phyloP scores from a whole-genome alignment of 2,329 filamentous ascomycete genomes.

The Beauveria medogensis region DNA sequence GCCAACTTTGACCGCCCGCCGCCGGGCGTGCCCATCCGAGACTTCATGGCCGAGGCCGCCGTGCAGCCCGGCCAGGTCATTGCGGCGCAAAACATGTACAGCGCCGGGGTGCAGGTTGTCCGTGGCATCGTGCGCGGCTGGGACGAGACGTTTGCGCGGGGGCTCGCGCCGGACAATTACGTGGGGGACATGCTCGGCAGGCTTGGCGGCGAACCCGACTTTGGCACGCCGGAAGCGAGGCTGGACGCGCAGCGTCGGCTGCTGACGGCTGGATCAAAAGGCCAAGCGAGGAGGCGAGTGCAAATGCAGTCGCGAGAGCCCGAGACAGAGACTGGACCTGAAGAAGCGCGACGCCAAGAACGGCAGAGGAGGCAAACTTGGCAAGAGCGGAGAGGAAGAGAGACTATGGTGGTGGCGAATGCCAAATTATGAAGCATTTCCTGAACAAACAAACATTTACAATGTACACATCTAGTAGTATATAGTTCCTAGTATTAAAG shows the following conservation, averaged over 20 bases:
- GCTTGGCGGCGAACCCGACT: slow-evolving; percentile 57
- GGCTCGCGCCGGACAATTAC: slow-evolving; percentile 55
- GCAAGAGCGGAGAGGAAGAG: not conserved
- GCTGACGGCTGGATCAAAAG: not conserved
- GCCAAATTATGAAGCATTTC: not conserved
- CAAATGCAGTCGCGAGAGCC: not conserved
- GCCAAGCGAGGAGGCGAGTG: not conserved
- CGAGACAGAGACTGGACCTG: not conserved
- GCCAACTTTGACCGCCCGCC: slow-evolving; percentile 67
- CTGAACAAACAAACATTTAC: not conserved
- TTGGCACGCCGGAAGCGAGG: slow-evolving; percentile 33
- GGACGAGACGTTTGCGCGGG: slow-evolving; percentile 48
- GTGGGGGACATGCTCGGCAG: slow-evolving; percentile 65
- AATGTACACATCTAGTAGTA: not conserved
- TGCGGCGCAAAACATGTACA: slow-evolving; percentile 58
- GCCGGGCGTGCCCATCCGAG: slow-evolving; percentile 43
- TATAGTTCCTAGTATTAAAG: not conserved
- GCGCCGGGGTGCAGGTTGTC: slow-evolving; percentile 57
- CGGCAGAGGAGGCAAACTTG: not conserved
- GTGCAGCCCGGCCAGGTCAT: slow-evolving; percentile 56
- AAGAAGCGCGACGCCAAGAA: not conserved
- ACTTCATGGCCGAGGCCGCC: slow-evolving; percentile 47
- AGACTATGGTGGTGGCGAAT: not conserved
- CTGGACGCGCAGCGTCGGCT: not conserved
- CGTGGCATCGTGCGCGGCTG: slow-evolving; percentile 54